A percentile compares a stretch with the other conserved stretches of the same genome.
phyloP scores from a whole-genome alignment of 2,329 filamentous ascomycete species.

The Penicillium sp. region DNA sequence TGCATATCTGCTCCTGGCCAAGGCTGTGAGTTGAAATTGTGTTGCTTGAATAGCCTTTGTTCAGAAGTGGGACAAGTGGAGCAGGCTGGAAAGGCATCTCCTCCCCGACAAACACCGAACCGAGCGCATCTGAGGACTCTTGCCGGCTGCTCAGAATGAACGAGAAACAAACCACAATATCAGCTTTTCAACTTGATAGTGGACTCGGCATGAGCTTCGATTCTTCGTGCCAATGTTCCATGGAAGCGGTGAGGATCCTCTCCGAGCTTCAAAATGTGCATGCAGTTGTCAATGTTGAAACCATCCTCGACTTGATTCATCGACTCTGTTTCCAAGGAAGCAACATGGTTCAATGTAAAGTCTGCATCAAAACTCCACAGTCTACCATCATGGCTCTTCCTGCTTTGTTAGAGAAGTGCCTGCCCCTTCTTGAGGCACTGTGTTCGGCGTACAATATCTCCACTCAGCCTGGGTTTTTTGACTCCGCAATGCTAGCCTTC shows the following conservation, averaged over 20 bases:
- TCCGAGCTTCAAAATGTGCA: conserved; percentile 27
- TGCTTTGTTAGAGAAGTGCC: conserved; percentile 38
- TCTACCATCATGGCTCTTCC: conserved; percentile 41
- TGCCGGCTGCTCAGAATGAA: neutral
- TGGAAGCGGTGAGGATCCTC: conserved; percentile 24
- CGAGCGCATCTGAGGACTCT: neutral
- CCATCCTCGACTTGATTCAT: conserved; percentile 24
- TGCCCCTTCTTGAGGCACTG: conserved; percentile 29
- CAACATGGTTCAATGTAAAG: conserved; percentile 24
- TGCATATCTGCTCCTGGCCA: neutral
- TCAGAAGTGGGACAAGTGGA: neutral
- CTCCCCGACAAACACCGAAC: neutral
- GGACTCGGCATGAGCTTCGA: conserved; percentile 15
- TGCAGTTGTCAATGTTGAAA: conserved; percentile 30
- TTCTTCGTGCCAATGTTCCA: conserved; percentile 26
- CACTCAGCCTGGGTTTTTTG: conserved; percentile 25
- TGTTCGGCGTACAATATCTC: conserved; percentile 30
- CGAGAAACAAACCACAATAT: neutral
- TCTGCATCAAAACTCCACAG: conserved; percentile 22
- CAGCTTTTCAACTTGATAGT: no score
- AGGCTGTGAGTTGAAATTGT: neutral
- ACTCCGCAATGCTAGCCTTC: conserved; percentile 22
- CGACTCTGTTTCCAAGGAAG: conserved; percentile 26
- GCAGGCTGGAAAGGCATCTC: neutral
- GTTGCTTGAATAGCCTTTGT: neutral